Evolutionary conservation across 2,329 filamentous ascomycete species (phyloP), one percentile per base, ranked within the genome.

Genomic region (Moelleriella libera): DNA sequence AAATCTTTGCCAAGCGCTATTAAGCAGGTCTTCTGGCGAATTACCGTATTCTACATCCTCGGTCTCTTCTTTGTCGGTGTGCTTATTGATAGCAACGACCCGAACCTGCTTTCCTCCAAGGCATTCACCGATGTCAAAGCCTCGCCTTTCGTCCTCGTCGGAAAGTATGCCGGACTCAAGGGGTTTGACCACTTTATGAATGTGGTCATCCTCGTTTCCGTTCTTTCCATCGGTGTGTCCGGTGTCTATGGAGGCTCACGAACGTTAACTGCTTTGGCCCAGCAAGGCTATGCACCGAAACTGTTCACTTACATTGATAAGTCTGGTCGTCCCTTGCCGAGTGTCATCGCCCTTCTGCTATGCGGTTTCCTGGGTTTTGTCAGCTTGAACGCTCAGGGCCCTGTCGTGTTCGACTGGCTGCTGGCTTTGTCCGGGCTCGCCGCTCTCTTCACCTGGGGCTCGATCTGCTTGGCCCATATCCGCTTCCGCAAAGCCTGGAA

Each of bases 1-100:
- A 81, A 85, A 58, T 77, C 82, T 0, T 73, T 95, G 1, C 88
- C 88, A 0, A 81, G 79, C 2, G 88, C 88, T 4, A 82, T 90
- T 57, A 92, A 92, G 68, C 88, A 94, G 60, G 85, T 76, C 32
- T 76, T 76, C 50, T 76, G 73, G 72, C 71, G 74, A 53, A 75
- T 76, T 49, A 74, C 69, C 0, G 58, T 76, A 53, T 77, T 77
- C 52, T 77, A 77, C 50, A 61, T 76, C 43, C 61, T 76, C 3
- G 71, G 71, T 39, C 66, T 77, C 11, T 65, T 72, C 46, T 69
- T 75, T 10, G 67, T 76, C 12, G 72, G 74, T 10, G 63, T 78
- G 9, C 59, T 76, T 4, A 62, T 76, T 39, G 60, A 61, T 45
- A 70, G 68, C 45, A 59, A 67, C 28, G 74, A 78, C 39, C 42